These are phyloP conservation scores for Pyrenula aspistea DNA, from an alignment of 495 filamentous ascomycete genomes.

Conservation along the genomic window DNA sequence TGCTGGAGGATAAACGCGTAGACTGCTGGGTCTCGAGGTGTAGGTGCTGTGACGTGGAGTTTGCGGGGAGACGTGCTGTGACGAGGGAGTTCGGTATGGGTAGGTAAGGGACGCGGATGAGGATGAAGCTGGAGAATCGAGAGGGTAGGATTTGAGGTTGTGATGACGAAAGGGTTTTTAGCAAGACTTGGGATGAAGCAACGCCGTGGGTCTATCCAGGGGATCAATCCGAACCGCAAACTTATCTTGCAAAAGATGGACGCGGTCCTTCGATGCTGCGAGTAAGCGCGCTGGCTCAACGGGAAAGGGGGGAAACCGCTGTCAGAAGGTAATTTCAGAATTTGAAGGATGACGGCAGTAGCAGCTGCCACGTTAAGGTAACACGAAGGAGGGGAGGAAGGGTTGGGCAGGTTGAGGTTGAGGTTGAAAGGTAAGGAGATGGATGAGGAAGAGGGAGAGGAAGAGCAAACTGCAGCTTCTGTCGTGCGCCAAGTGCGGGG, in stretches of 20 bases:
- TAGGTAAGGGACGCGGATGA: background rate
- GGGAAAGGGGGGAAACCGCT: background rate
- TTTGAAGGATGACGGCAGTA: too few species aligned
- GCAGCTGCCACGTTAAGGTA: background rate
- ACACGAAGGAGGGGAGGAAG: background rate
- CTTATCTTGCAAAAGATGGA: background rate
- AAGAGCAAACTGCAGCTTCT: background rate
- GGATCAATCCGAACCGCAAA: slow-evolving; percentile 2
- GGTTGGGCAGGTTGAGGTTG: too few species aligned
- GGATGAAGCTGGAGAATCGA: background rate
- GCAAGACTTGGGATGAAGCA: slow-evolving; percentile 7
- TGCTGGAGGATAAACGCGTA: slow-evolving; percentile 12
- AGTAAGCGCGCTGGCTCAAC: background rate
- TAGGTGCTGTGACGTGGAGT: slow-evolving; percentile 5
- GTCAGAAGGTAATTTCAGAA: background rate
- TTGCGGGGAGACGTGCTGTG: slow-evolving; percentile 3
- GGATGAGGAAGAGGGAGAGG: background rate
- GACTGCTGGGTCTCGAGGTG: slow-evolving; percentile 13
- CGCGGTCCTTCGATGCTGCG: background rate
- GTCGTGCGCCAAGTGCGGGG: background rate
- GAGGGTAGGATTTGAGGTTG: background rate
- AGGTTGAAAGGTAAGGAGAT: background rate
- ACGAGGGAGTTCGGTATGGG: background rate
- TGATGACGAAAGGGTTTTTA: slow-evolving; percentile 4
- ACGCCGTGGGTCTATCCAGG: slow-evolving; percentile 7